Evolutionary conservation across 495 filamentous ascomycete species (phyloP), one percentile per base, ranked within the genome.

Genomic region (Elasticomyces elasticus): DNA sequence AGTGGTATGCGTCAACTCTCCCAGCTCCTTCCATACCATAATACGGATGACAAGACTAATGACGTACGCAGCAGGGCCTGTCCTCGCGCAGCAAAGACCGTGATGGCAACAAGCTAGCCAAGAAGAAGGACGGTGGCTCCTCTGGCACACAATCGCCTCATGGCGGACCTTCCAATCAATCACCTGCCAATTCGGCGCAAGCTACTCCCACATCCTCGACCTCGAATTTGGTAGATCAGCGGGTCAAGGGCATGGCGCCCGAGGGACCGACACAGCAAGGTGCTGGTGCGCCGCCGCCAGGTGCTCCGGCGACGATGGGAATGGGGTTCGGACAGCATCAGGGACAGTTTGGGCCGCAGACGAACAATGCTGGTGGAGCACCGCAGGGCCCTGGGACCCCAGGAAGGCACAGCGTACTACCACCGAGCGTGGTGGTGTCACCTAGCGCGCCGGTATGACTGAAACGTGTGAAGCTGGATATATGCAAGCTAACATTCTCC

Each of bases 351-450:
- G 17, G 19, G 43, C n/a, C n/a, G n/a, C 53, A 49, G 40, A 27
- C 13, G 53, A 51, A 55, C 30, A 38, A 38, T 27, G 2, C 35
- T 40, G 58, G 47, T 17, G 49, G 38, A 62, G 59, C 73, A 52
- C 63, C 25, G 22, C 79, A 80, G 63, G 83, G 80, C 17, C 74
- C 67, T 25, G 60, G 22, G 47, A 41, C 56, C 30, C 51, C 59
- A 28, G 52, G 51, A 43, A 26, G 60, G 25, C 53, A 49, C 24
- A 38, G 30, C 20, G 20, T 19, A 7, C 30, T 88, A 25, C 81
- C 89, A 19, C 94, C 94, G 0, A 94, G 88, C 59, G 90, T 98
- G 59, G 81, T 98, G 50, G 90, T 98, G 63, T 96, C 91, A 64
- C 94, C 91, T 28, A 95, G 89, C 68, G 83, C 84, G 70, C 87